A percentile compares a stretch with the other conserved stretches of the same genome.
Conservation (phyloP, 2,329 filamentous ascomycete genomes). For the Epichloe typhina region DNA sequence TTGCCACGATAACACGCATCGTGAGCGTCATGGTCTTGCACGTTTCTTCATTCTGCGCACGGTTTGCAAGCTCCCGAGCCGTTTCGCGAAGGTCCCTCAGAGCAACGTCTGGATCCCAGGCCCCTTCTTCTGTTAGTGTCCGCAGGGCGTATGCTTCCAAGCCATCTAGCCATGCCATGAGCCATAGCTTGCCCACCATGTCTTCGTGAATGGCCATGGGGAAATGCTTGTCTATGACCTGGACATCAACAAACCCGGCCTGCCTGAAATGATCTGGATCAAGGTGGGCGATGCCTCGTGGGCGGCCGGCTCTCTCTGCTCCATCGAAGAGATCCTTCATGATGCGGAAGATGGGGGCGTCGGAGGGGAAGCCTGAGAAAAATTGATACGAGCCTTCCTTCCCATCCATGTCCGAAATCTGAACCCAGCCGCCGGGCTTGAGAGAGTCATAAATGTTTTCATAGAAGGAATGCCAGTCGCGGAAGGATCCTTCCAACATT, state of each 20-base stretch:
- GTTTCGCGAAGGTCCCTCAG: constrained; percentile 32
- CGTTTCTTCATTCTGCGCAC: constrained; percentile 33
- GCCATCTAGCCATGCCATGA: constrained; percentile 36
- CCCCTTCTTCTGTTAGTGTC: constrained; percentile 39
- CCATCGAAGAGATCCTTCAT: constrained; percentile 29
- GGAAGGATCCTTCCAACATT: constrained; percentile 41
- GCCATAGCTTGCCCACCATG: constrained; percentile 39
- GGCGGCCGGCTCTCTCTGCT: constrained; percentile 30
- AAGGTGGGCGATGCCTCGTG: constrained; percentile 31
- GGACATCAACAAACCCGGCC: constrained; percentile 38
- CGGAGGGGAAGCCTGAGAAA: constrained; percentile 27
- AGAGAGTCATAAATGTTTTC: constrained; percentile 37
- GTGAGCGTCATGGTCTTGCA: constrained; percentile 31
- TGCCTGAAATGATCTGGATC: constrained; percentile 30
- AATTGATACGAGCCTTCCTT: constrained; percentile 22
- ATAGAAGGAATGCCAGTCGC: constrained; percentile 42
- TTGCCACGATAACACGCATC: constrained; percentile 33
- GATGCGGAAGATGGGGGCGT: constrained; percentile 31
- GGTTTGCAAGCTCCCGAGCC: constrained; percentile 32
- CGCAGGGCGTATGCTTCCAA: constrained; percentile 36
- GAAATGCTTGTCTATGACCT: constrained; percentile 33
- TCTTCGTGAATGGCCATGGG: constrained; percentile 32
- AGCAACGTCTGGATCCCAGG: constrained; percentile 36
- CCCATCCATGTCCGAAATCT: constrained; percentile 40
- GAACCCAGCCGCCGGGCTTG: constrained; percentile 44